Percentiles rank a stretch among this genome's conserved stretches.
Conservation (phyloP, 306 rosid species). For the Acmispon strigosus region DNA sequence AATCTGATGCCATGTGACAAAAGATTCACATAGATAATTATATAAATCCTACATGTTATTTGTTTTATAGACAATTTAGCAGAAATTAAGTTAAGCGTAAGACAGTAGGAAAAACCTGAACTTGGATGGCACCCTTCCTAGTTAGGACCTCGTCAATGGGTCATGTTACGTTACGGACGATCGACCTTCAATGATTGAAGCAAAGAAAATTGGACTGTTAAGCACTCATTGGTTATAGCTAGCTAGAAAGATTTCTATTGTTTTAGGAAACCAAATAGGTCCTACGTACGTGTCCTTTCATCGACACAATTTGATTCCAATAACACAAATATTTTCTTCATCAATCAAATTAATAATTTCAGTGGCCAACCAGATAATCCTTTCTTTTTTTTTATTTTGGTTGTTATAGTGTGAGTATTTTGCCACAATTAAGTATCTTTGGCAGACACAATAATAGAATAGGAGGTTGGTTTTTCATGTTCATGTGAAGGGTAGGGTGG, state of each 20-base stretch:
- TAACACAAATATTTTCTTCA: neutral
- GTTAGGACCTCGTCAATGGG: conserved; percentile 9
- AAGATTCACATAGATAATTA: neutral
- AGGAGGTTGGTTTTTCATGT: neutral
- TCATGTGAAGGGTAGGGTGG: neutral
- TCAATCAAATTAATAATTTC: conserved; percentile 17
- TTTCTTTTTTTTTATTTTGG: neutral
- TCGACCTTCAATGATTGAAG: conserved; percentile 15
- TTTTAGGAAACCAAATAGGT: neutral
- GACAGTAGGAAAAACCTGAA: conserved; percentile 7
- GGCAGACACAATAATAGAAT: conserved; percentile 22
- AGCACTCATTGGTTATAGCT: neutral
- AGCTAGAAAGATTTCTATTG: neutral
- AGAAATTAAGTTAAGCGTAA: neutral
- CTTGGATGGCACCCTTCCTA: conserved; percentile 5
- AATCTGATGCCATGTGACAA: neutral
- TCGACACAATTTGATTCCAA: conserved; percentile 9
- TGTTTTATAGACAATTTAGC: neutral
- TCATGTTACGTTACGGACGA: no score
- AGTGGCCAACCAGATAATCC: conserved; percentile 1
- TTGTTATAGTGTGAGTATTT: neutral
- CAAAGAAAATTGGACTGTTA: neutral
- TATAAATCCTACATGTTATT: neutral
- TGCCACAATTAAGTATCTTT: neutral
- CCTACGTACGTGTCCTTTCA: conserved; percentile 3